phyloP scores from a whole-genome alignment of 306 rosid species.

The Acacia melanoxylon region DNA sequence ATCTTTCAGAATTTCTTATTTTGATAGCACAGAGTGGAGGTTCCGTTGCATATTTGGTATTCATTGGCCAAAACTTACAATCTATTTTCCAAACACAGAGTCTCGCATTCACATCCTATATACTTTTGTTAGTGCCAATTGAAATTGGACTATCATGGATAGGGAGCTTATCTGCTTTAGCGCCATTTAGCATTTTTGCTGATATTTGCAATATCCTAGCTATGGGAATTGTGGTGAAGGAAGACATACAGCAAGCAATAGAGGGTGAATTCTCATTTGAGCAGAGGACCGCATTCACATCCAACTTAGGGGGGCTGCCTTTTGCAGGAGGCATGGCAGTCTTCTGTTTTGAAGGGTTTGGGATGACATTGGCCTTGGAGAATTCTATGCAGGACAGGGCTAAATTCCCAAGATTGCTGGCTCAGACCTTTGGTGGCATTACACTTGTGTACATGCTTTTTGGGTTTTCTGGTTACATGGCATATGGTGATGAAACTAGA shows the following conservation, averaged over 20 bases:
- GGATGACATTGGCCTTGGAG: conserved; percentile 88
- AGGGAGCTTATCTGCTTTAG: conserved; percentile 62
- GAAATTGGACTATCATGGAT: conserved; percentile 86
- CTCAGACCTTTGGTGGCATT: conserved; percentile 75
- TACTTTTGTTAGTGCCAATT: conserved; percentile 59
- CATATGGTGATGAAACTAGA: conserved; percentile 82
- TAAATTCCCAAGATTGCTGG: conserved; percentile 67
- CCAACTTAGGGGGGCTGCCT: conserved; percentile 78
- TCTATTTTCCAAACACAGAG: conserved; percentile 49
- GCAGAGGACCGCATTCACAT: conserved; percentile 66
- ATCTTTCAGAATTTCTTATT: conserved; percentile 62
- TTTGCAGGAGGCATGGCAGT: conserved; percentile 89
- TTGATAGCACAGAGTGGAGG: conserved; percentile 73
- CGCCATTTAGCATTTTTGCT: conserved; percentile 92
- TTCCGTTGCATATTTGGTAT: conserved; percentile 78
- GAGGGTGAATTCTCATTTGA: conserved; percentile 52
- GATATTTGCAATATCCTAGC: conserved; percentile 74
- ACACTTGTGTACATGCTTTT: conserved; percentile 62
- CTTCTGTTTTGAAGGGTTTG: conserved; percentile 88
- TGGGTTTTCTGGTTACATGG: conserved; percentile 88
- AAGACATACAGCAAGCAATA: conserved; percentile 54
- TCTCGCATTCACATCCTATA: conserved; percentile 37
- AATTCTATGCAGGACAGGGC: conserved; percentile 50
- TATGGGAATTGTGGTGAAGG: conserved; percentile 76
- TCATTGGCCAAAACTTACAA: conserved; percentile 74